A percentile compares a stretch with the other conserved stretches of the same genome.
Conservation (phyloP, 192 early-diverging fungal species). For the Thamnidium elegans region DNA sequence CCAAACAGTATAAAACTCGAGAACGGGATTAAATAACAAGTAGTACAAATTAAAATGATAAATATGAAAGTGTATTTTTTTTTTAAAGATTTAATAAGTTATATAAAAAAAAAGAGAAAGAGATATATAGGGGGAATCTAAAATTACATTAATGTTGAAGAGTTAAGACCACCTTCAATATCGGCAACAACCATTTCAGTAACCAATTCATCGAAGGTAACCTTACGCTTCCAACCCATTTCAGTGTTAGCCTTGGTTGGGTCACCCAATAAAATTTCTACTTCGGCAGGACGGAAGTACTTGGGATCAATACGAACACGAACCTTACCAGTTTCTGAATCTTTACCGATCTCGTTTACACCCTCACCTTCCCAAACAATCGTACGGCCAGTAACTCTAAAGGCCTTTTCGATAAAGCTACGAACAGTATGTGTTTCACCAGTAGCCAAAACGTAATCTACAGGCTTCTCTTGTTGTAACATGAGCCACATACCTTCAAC, state of each 20-base stretch:
- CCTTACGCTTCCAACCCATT: slow-evolving; percentile 67
- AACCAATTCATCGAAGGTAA: slow-evolving; percentile 66
- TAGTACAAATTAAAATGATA: too few species aligned
- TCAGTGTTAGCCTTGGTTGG: slow-evolving; percentile 65
- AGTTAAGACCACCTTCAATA: slow-evolving; percentile 39
- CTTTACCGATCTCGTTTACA: slow-evolving; percentile 59
- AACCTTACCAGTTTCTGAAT: slow-evolving; percentile 47
- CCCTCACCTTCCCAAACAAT: slow-evolving; percentile 70
- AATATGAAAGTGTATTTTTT: too few species aligned
- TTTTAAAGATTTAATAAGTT: too few species aligned
- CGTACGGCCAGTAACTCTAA: slow-evolving; percentile 53
- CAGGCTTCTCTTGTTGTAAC: slow-evolving; percentile 70
- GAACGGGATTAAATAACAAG: too few species aligned
- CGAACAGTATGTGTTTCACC: slow-evolving; percentile 80
- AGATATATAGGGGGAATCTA: too few species aligned
- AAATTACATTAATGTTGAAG: slow-evolving; percentile 4
- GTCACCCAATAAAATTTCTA: slow-evolving; percentile 71
- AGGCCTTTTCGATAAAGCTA: slow-evolving; percentile 75
- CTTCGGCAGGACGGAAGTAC: slow-evolving; percentile 81
- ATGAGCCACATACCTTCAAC: slow-evolving; percentile 80
- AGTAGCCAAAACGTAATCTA: slow-evolving; percentile 76
- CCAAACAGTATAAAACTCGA: too few species aligned
- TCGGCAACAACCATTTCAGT: slow-evolving; percentile 66
- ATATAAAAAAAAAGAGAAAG: too few species aligned
- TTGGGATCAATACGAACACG: slow-evolving; percentile 66